Percentiles rank a stretch among this genome's conserved stretches.
phyloP scores from a whole-genome alignment of 768 basidiomycete genomes.

The Pleurotus citrinopileatus region DNA sequence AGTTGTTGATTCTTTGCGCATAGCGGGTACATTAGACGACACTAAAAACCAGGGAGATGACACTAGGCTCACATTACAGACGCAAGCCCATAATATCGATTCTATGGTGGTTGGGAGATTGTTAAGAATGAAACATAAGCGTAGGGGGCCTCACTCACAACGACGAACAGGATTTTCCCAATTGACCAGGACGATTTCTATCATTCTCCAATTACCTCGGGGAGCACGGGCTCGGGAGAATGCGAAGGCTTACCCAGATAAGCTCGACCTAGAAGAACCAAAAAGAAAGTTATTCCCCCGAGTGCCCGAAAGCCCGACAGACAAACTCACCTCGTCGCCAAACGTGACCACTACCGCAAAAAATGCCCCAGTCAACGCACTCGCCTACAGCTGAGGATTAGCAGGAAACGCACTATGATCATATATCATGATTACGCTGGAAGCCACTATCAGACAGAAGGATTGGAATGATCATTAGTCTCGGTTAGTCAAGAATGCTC shows the following conservation, averaged over 20 bases:
- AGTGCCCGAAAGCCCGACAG: not conserved
- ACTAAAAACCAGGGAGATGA: too few relatives aligned
- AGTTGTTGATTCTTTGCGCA: constrained; percentile 46
- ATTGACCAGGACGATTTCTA: constrained; percentile 55
- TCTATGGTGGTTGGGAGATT: constrained; percentile 28
- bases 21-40: not conserved
- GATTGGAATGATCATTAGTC: not conserved
- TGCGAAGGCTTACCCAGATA: constrained; percentile 45
- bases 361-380: not conserved
- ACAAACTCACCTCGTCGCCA: constrained; percentile 43
- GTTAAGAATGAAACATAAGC: not conserved
- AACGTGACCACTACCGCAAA: constrained; percentile 42
- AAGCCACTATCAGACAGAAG: constrained; percentile 37
- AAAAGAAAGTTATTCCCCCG: too few relatives aligned
- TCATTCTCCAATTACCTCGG: not conserved
- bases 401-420: constrained; percentile 44
- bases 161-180: constrained; percentile 52
- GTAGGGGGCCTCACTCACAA: constrained; percentile 31
- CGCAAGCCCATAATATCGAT: constrained; percentile 54
- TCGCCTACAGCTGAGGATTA: not conserved
- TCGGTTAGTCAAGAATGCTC: not conserved
- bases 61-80: constrained; percentile 53
- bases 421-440: constrained; percentile 48
- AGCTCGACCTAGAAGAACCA: constrained; percentile 42
- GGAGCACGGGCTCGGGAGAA: not conserved